Evolutionary conservation across 164 flowering plant species (phyloP), one percentile per base, ranked within the genome.

Genomic region (Cinnamomum chago): DNA sequence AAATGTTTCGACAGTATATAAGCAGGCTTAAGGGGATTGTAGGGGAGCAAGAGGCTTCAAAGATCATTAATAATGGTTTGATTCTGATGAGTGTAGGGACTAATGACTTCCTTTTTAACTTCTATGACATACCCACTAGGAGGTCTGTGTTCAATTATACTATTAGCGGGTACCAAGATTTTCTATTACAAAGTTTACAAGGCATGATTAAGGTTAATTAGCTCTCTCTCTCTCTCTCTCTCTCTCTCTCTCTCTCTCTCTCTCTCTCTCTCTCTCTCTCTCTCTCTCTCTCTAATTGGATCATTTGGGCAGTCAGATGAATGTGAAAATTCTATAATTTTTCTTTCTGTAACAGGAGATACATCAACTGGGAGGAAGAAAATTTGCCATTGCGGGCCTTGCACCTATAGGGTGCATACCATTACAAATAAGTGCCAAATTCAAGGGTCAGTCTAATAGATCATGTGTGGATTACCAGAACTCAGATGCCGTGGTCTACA

Each of bases 81-180:
- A 80, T 86, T n/a, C 0, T 90, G 40, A 64, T 90, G 1, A 81
- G 85, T 81, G 83, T 87, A 2, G 94, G 92, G 30, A 82, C 86
- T 24, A 89, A 89, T 70, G 94, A 92, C 70, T 78, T 89, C 10
- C 50, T 64, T 22, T 74, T 83, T 13, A 89, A 84, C 70, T 89
- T 58, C 69, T 90, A 88, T 64, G 86, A 81, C 23, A 0, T 83
- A 2, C 88, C 89, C 1, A 58, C 77, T 0, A 84, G 89, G 51
- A 75, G 70, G 47, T 0, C 52, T 6, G 65, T 80, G 60, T 83
- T 70, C 76, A 72, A 27, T 65, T 10, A 67, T 28, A 64, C 2
- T 23, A 73, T 82, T 5, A 35, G 17, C 23, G 82, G 66, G 12
- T 90, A 89, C 73, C 89, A 86, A 62, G 82, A 85, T 68, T 90